Evolutionary conservation across 306 rosid species (phyloP), one percentile per base, ranked within the genome.

Genomic region (Clitoria ternatea): DNA sequence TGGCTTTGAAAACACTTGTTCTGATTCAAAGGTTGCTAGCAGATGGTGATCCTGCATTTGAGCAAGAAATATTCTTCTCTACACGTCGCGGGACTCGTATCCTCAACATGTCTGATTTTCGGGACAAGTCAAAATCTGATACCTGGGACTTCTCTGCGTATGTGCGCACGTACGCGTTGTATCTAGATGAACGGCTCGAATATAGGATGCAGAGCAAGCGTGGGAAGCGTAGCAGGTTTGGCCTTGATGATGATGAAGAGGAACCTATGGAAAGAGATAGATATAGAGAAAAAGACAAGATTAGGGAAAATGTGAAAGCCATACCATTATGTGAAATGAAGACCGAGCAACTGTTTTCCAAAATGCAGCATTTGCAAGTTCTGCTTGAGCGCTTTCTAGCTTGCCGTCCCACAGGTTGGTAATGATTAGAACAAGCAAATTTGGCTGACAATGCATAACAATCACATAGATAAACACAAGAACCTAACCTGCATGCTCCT

Each of bases 351-450:
- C 23, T 94, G 15, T 91, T 94, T 71, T 84, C 92, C 5, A 84
- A 73, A 80, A 80, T 79, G 80, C 97, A 89, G 33, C 99, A 91
- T 76, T 74, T 94, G 81, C 96, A 89, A 17, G 77, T 87, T 72
- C 85, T 94, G 70, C 91, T 94, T 20, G 92, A 89, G 64, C 91
- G 97, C 6, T 86, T 94, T 60, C 47, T 87, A 61, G 91, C 96
- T 30, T 87, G 95, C 75, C 99, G 96, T 27, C 99, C 99, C 39
- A 84, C 92, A 88, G 97, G 98, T 92, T 79, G 33, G 72, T 80
- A 10, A 12, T 22, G 0, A 18, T 17, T 33, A 36, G 0, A 55
- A 30, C 29, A 43, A 59, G 8, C 23, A 57, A 29, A 42, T 44
- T 65, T 66, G 4, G 27, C 11, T 57, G 0, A 14, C 17, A 10